These are phyloP conservation scores for Cornus florida DNA, from an alignment of 148 eudicot species.

Conservation along the genomic window DNA sequence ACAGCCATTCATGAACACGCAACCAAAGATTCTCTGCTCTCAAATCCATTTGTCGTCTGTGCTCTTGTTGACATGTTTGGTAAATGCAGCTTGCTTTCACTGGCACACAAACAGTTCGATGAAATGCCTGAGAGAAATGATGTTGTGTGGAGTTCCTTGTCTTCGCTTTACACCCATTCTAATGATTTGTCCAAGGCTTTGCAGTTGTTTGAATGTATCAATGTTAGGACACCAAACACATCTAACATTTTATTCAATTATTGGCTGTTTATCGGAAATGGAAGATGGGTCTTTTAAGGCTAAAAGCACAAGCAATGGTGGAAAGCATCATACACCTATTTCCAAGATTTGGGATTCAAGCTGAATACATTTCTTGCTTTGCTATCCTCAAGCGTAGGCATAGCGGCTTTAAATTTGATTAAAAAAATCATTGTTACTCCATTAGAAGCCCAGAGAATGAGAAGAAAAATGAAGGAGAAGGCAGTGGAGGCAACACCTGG, in stretches of 20 bases:
- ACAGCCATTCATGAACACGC: conserved; percentile 41
- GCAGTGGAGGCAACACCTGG: conserved; percentile 49
- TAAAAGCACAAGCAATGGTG: too few relatives aligned
- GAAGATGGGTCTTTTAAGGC: conserved; percentile 36
- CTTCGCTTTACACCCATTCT: conserved; percentile 38
- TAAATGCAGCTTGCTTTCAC: conserved; percentile 31
- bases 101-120: conserved; percentile 45
- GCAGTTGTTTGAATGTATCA: conserved; percentile 43
- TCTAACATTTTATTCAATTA: conserved; percentile 47
- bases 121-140: conserved; percentile 37
- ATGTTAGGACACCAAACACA: conserved; percentile 31
- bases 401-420: conserved; percentile 36
- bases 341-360: conserved; percentile 34
- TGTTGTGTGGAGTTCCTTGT: conserved; percentile 55
- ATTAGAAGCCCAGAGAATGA: conserved; percentile 48
- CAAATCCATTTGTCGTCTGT: conserved; percentile 48
- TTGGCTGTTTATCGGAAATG: conserved; percentile 33
- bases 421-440: conserved; percentile 40
- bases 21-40: conserved; percentile 26
- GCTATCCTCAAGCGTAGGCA: conserved; percentile 35
- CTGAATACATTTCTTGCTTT: conserved; percentile 49
- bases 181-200: conserved; percentile 28
- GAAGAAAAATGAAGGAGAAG: conserved; percentile 49
- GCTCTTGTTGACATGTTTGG: conserved; percentile 52
- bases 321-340: too few relatives aligned